These are phyloP conservation scores for Spergularia azorica DNA, from an alignment of 179 eudicot species.

Conservation along the genomic window DNA sequence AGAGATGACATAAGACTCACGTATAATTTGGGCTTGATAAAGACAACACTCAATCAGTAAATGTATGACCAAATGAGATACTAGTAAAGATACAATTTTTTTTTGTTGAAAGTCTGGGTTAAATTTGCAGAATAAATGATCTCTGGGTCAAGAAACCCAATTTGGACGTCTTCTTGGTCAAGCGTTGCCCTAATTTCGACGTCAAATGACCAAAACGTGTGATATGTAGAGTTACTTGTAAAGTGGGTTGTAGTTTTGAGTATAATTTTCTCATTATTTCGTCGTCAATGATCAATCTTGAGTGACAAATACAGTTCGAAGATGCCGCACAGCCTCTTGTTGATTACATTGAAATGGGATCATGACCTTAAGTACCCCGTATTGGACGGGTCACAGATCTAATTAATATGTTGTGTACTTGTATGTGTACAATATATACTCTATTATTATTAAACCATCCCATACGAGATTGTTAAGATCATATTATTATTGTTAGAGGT, in stretches of 20 bases:
- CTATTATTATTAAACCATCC: too few relatives aligned
- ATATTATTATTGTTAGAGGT: too few relatives aligned
- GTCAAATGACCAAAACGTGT: neutral
- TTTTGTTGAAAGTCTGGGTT: neutral
- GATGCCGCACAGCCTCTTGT: too few relatives aligned
- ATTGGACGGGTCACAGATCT: too few relatives aligned
- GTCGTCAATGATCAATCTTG: neutral
- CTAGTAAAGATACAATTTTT: neutral
- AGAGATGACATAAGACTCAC: neutral
- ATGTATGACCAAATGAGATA: neutral
- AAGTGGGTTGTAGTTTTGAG: neutral
- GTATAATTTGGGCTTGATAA: neutral
- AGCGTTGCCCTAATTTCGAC: neutral
- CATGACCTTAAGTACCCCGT: too few relatives aligned
- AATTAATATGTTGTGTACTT: too few relatives aligned
- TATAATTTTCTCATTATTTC: neutral
- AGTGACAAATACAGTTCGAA: too few relatives aligned
- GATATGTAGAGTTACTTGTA: neutral
- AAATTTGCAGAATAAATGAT: neutral
- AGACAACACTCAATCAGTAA: neutral
- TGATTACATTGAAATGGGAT: too few relatives aligned
- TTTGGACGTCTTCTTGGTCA: slow-evolving; percentile 8
- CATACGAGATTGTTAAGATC: too few relatives aligned
- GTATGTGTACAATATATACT: too few relatives aligned
- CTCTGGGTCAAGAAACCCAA: slow-evolving; percentile 4